Evolutionary conservation across 208 protist genomes (phyloP).

Genomic region (Wallacemonas sp.): DNA sequence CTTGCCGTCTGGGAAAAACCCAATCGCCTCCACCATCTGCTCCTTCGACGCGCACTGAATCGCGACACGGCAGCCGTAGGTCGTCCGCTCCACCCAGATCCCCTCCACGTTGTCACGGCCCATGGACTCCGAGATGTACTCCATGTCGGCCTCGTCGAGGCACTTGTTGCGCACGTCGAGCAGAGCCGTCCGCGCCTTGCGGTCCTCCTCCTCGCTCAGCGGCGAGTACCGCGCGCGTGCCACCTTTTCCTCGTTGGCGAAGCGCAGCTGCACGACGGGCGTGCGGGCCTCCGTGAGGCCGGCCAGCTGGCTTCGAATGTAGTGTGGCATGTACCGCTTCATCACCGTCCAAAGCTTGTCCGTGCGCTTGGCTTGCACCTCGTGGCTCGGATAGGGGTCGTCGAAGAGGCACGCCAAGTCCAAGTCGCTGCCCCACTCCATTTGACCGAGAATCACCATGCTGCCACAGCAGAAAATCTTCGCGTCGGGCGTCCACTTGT

Average conservation of each 20-base stretch:
- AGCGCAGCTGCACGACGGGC: conserved; percentile 84
- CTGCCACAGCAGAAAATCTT: conserved; percentile 91
- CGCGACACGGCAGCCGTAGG: conserved; percentile 80
- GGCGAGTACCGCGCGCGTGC: conserved; percentile 69
- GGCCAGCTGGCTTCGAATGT: conserved; percentile 74
- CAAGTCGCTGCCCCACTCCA: conserved; percentile 91
- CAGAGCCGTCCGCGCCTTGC: conserved; percentile 81
- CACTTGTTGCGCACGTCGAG: conserved; percentile 77
- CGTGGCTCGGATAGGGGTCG: conserved; percentile 81
- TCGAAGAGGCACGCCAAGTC: conserved; percentile 91
- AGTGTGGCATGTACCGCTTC: conserved; percentile 86
- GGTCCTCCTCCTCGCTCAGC: conserved; percentile 85
- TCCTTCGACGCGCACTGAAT: conserved; percentile 80
- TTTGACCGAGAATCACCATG: conserved; percentile 87
- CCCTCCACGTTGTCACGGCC: conserved; percentile 80
- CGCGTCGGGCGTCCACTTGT: conserved; percentile 90
- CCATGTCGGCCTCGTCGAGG: conserved; percentile 66
- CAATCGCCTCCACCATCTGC: conserved; percentile 86
- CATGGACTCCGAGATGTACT: conserved; percentile 85
- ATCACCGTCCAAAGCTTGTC: conserved; percentile 90
- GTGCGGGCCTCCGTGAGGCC: conserved; percentile 81
- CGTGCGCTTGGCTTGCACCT: conserved; percentile 79
- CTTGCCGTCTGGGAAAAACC: conserved; percentile 85
- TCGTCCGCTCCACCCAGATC: conserved; percentile 87
- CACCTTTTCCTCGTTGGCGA: conserved; percentile 85